Base-by-base conservation (phyloP, 257 asterid species). In the Plantago ovata region DNA sequence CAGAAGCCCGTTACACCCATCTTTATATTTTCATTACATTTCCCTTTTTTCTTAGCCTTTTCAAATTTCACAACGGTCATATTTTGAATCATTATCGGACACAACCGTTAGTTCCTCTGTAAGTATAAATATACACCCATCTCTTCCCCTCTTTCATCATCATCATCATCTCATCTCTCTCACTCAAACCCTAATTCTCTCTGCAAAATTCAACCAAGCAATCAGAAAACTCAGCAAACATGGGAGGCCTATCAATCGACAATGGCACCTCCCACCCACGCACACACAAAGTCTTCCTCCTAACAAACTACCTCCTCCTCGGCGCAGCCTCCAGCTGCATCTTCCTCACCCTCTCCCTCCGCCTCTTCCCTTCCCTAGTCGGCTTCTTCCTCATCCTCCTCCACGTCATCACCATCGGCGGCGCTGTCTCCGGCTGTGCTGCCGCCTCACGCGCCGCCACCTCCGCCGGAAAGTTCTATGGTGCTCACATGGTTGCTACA, bases 401-500 rank as follows among this genome's bases (percentile, higher is more conserved):
- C 89, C 92, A 87, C 66, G 40, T 73, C 52, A 73, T 78, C 78
- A 87, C 96, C 58, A 80, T 87, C 56, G 72, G 50, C 67, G 96
- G 85, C 10, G 89, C 89, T 10, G 50, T 84, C n/a, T 65, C 80
- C 15, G 85, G 95, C 19, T 83, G 95, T 78, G 75, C 83, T 58
- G 87, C 95, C 15, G 87, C 83, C 4, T 78, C 83, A 1, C 73
- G 82, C 6, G 74, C 84, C 32, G 84, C 84, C 49, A 79, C 78
- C 3, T 75, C 84, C 24, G 84, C 85, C 49, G 79, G 80, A 0
- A 82, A 77, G 43, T 73, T 86, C 89, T 90, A 90, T 64, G 96
- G 94, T 23, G 86, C 94, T 2, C 96, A 87, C 82, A 91, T 85
- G 95, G 84, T 81, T 18, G 84, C 89, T 10, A 85, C 96, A 0